Base-by-base conservation (phyloP, 208 protist species). In the Herpetomonas muscarum region DNA sequence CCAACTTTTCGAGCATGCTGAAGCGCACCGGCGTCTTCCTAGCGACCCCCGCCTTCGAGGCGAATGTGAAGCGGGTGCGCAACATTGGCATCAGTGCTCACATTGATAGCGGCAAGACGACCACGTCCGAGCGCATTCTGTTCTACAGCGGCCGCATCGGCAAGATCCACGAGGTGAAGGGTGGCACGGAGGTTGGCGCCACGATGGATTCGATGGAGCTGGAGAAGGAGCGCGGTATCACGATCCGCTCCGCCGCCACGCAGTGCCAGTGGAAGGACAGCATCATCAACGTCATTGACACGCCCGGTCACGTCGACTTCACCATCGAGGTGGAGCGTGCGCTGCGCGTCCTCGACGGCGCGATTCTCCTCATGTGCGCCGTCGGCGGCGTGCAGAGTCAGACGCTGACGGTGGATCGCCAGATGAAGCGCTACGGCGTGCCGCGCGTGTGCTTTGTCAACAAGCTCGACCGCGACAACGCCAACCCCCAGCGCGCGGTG, bases 51-150 rank as follows among this genome's bases (percentile, higher is more conserved):
- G 69, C 73, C 28, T 96, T 93, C 58, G 21, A 85, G 24, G 73
- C 88, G 49, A 72, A 52, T 28, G 67, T 94, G 48, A 77, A 74
- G 48, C 81, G 85, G 46, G 48, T 93, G 32, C 76, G 97, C 36
- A 99, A 99, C 65, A 97, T 98, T 67, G 97, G 96, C 59, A 98
- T 99, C 53, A 97, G 91, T 46, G 97, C 97, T 10, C 98, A 99
- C 83, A 99, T 99, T 74, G 98, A 99, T 71, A 97, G 86, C 34
- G 98, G 98, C 34, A 99, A 99, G 80, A 99, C 98, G 4, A 99
- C 98, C 12, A 52, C 98, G 21, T 99, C 96, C n/a, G 98, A 99
- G 82, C 96, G 98, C 41, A 98, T 99, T 80, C 85, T 99, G 15
- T 99, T 93, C 72, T 99, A 98, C 70, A 98, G 91, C 17, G 97